Evolutionary conservation across 192 early-diverging fungal genomes (phyloP).

Genomic region (Coemansia sp.): DNA sequence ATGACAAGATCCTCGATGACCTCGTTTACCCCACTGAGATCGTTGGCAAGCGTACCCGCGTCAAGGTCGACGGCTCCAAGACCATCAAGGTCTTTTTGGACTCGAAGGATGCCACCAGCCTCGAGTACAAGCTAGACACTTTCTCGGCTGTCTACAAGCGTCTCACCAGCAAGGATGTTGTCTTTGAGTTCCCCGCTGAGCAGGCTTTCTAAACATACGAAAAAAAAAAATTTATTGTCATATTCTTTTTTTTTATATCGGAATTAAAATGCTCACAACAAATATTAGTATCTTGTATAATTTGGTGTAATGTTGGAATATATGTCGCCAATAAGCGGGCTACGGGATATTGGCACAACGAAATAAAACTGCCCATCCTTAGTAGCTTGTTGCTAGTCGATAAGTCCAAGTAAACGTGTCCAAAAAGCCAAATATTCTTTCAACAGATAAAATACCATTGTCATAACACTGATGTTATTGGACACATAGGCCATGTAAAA

Average conservation of each 20-base stretch:
- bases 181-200: slow-evolving; percentile 91
- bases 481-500: no score
- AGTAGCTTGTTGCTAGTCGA: no score
- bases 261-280: slow-evolving; percentile 3
- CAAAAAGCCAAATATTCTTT: no score
- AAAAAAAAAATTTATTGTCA: neutral
- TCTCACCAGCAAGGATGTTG: slow-evolving; percentile 97
- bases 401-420: no score
- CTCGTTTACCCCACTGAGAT: slow-evolving; percentile 99
- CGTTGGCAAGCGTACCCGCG: slow-evolving; percentile 97
- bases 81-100: slow-evolving; percentile 97
- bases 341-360: no score
- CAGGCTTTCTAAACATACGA: slow-evolving; percentile 44
- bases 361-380: no score
- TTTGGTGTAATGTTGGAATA: no score
- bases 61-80: slow-evolving; percentile 93
- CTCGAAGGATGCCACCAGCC: slow-evolving; percentile 95
- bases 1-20: slow-evolving; percentile 97
- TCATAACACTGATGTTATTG: no score
- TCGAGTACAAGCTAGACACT: slow-evolving; percentile 99
- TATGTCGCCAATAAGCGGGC: no score
- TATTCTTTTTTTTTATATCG: neutral
- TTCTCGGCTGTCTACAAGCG: slow-evolving; percentile 95
- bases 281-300: neutral
- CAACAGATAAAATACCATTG: no score